phyloP scores from a whole-genome alignment of 208 protist species.

The Porcisia deanei region DNA sequence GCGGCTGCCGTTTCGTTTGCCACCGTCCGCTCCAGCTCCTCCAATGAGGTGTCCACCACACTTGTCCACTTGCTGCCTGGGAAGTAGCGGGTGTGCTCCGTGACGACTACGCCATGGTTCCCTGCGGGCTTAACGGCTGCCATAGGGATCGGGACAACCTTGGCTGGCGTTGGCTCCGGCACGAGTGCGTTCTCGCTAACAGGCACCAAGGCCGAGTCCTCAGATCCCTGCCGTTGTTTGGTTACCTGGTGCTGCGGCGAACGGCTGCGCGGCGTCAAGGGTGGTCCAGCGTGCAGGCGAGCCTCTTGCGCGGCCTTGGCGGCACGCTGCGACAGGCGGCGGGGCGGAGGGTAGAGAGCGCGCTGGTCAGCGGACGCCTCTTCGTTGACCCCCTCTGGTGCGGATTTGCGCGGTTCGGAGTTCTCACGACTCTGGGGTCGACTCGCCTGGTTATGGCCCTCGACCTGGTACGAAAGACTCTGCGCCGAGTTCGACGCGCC shows the following conservation, averaged over 20 bases:
- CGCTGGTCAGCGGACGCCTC: background rate
- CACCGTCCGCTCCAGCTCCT: constrained; percentile 52
- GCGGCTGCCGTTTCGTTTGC: constrained; percentile 44
- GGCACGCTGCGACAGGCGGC: constrained; percentile 25
- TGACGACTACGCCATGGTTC: constrained; percentile 30
- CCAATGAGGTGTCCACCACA: constrained; percentile 34
- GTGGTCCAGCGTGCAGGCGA: constrained; percentile 1
- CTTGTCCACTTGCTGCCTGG: constrained; percentile 32
- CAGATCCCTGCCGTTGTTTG: background rate
- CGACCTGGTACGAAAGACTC: constrained; percentile 25
- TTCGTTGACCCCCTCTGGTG: background rate
- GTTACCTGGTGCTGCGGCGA: constrained; percentile 6
- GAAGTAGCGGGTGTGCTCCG: constrained; percentile 32
- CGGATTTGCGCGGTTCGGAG: background rate
- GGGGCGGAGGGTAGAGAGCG: constrained; percentile 12
- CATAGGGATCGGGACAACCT: constrained; percentile 19
- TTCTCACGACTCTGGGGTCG: background rate
- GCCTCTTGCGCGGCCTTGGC: constrained; percentile 14
- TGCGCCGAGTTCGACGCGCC: constrained; percentile 11
- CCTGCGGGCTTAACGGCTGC: background rate
- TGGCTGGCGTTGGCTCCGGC: constrained; percentile 1
- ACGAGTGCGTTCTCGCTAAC: constrained; percentile 1
- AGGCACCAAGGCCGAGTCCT: constrained; percentile 6
- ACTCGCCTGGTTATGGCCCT: background rate
- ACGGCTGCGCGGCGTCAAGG: constrained; percentile 27